Conservation (phyloP, 139 green algal genomes). For the Chlorella sp. region DNA sequence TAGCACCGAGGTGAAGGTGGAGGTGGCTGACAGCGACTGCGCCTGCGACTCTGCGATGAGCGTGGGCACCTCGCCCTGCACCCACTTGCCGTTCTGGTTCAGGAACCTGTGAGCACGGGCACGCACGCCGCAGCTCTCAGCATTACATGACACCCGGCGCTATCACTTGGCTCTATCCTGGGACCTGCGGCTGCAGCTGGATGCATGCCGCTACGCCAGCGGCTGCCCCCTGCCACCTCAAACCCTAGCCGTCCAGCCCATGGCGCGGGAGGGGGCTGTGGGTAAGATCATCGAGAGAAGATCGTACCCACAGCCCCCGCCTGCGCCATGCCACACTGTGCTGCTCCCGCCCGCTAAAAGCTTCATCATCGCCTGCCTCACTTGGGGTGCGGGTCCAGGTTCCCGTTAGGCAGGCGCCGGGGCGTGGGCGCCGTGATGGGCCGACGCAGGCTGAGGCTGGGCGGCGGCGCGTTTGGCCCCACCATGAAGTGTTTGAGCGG, state of each 20-base stretch:
- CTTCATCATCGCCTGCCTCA: too few relatives aligned
- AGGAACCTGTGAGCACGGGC: conserved; percentile 13
- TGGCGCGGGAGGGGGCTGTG: neutral
- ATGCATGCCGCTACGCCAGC: neutral
- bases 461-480: conserved; percentile 6
- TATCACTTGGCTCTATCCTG: neutral
- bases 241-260: neutral
- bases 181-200: neutral
- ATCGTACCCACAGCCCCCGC: too few relatives aligned
- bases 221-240: neutral
- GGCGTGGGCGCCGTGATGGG: neutral
- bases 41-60: conserved; percentile 22
- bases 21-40: conserved; percentile 15
- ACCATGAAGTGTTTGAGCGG: conserved; percentile 8
- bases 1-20: conserved; percentile 1
- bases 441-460: neutral
- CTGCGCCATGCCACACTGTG: too few relatives aligned
- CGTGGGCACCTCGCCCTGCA: conserved; percentile 11
- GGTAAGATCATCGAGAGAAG: neutral
- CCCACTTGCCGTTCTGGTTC: conserved; percentile 15
- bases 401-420: conserved; percentile 3
- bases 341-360: too few relatives aligned
- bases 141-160: neutral
- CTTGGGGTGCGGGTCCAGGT: conserved; percentile 2
- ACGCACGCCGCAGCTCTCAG: neutral